Evolutionary conservation across 495 filamentous ascomycete genomes (phyloP).

Genomic region (Gamarada debralockiae): DNA sequence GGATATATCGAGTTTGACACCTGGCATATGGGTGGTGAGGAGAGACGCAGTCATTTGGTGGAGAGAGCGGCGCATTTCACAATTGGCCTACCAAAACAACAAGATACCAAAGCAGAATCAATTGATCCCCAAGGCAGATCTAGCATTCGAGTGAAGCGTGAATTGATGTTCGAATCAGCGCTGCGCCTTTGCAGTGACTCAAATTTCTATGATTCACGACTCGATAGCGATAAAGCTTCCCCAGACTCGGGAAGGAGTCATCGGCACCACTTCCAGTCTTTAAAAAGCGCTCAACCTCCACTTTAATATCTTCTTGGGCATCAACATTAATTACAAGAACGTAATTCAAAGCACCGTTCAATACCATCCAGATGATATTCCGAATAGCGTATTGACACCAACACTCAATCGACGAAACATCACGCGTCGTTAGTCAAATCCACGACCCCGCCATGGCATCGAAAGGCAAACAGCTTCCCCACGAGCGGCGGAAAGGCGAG

Average conservation of each 20-base stretch:
- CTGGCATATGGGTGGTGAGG: neutral
- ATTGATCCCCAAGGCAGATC: neutral
- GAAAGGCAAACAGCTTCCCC: conserved; percentile 59
- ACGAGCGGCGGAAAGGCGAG: conserved; percentile 84
- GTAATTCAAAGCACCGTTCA: neutral
- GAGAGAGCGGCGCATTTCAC: neutral
- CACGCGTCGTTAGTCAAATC: neutral
- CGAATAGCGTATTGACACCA: conserved; percentile 13
- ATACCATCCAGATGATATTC: conserved; percentile 20
- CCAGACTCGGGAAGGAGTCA: conserved; percentile 19
- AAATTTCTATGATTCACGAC: conserved; percentile 12
- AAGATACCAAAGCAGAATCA: conserved; percentile 7
- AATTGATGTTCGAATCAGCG: neutral
- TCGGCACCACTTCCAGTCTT: neutral
- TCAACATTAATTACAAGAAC: neutral
- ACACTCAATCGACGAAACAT: neutral
- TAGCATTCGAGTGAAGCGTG: too few relatives aligned
- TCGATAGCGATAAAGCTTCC: conserved; percentile 24
- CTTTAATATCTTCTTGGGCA: neutral
- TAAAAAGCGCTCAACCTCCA: neutral
- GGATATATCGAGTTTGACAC: neutral
- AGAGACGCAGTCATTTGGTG: too few relatives aligned
- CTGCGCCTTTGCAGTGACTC: conserved; percentile 2
- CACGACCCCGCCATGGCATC: conserved; percentile 43
- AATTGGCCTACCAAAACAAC: neutral